Conservation (phyloP, 2,329 filamentous ascomycete genomes). For the Sporothrix protearum region DNA sequence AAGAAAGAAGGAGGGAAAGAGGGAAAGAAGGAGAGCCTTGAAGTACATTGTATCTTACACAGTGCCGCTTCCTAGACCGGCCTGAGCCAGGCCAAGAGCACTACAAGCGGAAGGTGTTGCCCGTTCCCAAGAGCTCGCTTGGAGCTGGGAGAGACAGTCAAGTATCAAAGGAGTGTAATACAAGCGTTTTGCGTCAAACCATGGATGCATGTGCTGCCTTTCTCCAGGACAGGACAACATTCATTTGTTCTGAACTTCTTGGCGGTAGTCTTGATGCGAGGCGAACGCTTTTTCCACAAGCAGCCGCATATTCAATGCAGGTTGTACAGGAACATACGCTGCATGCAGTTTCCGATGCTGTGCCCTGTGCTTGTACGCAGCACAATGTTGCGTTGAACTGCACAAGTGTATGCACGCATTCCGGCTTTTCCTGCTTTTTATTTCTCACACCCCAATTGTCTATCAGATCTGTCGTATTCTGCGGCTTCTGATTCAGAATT, state of each 20-base stretch:
- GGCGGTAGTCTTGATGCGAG: not conserved
- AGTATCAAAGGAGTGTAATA: not conserved
- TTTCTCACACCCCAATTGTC: not conserved
- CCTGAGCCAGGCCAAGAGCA: not conserved
- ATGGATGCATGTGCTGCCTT: not conserved
- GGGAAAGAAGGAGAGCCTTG: not conserved
- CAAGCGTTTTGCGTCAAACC: not conserved
- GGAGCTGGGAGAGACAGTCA: too few relatives aligned
- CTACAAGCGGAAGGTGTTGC: too few relatives aligned
- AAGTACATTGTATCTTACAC: too few relatives aligned
- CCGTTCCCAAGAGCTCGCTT: too few relatives aligned
- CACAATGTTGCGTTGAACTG: not conserved
- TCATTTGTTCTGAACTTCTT: not conserved
- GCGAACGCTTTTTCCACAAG: not conserved
- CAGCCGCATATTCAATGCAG: not conserved
- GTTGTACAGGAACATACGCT: not conserved
- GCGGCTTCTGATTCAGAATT: not conserved
- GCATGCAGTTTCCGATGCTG: not conserved
- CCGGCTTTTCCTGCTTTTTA: not conserved
- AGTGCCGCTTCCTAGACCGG: not conserved
- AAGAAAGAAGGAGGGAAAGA: not conserved
- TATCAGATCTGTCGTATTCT: not conserved
- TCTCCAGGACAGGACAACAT: not conserved
- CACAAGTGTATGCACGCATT: not conserved
- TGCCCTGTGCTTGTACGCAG: not conserved